Base-by-base conservation (phyloP, 148 eudicot species). In the Heliamphora exappendiculata region DNA sequence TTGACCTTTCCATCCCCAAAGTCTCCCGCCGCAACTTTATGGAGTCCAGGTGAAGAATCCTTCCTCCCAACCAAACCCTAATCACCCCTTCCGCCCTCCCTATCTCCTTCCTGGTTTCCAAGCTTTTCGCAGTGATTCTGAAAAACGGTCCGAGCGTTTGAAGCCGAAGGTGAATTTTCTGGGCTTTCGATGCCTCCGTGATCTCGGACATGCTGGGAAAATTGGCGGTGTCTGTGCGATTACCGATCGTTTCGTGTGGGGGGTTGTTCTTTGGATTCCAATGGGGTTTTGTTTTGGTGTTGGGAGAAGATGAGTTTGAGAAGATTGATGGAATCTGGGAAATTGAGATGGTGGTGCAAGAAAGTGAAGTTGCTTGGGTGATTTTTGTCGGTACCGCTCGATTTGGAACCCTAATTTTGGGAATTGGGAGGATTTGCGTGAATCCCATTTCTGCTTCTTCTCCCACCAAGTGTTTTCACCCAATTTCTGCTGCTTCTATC, bases 1-100 rank as follows among this genome's bases (percentile, higher is more conserved):
- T 87, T 22, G 98, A 94, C 51, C 78, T 94, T 57, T 89, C 84
- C 90, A 94, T 85, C 3, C 90, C 86, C 83, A 88, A 44, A 63
- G 90, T 90, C 67, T 94, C 97, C 67, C 88, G 86, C 3, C 59
- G 73, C 85, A 94, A 78, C 68, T 78, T 88, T 4, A 94, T 92
- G 17, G 96, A 86, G 78, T 94, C 97, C 86, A 94, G 82, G 78
- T 94, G 98, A 26, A 94, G 89, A 74, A 94, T 87, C 55, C 85
- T 88, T 0, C 98, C 97, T 53, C 83, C 84, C 19, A 86, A 79
- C 97, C 98, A 94, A 0, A 87, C 69, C 86, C 98, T 87, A 39
- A 94, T 80, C 41, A 92, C 20, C 17, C 98, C 98, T 69, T 94
- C 93, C 0, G 96, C 97, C 47, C 82, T 82, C 29, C 98, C 98